Base-by-base conservation (phyloP, 2,329 filamentous ascomycete genomes). In the Paracoccidioides lutzii region DNA sequence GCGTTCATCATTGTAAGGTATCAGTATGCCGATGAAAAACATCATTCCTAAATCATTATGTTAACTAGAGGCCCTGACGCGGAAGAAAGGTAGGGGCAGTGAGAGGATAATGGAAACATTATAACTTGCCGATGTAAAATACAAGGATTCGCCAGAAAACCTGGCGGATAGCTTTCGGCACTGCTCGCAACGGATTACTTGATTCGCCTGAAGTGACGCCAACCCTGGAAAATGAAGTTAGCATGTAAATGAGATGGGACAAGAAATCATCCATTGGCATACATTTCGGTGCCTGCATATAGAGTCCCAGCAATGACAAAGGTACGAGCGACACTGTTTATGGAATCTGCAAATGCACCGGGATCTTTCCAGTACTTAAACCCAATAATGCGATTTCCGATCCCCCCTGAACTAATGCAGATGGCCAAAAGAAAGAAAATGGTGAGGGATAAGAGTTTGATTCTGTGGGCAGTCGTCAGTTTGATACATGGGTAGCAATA, bases 21-120 rank as follows among this genome's bases (percentile, higher is more conserved):
- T 87, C 0, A 85, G 85, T 2, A 91, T 75, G 7, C 86, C 84
- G 57, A 86, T 87, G 72, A 88, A 88, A 65, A 89, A 81, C 37
- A 84, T 85, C 7, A 79, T 80, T 40, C 84, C 84, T 69, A 41
- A 5, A 5, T 9, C 35, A n/a, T 52, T 56, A 55, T 32, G n/a
- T 55, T 5, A 33, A 42, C 46, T 38, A 28, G 12, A 49, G 12
- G 3, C n/a, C 12, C n/a, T 53, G 32, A 6, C 37, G 15, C 12
- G 28, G 38, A 54, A 9, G 15, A 10, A 12, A 7, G 22, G 22
- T 1, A 28, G 41, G 9, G 14, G 22, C 35, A 5, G 37, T 8
- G 33, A 2, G 7, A 15, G n/a, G 3, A 5, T 22, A 32, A 51
- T 12, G 9, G 30, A 30, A 22, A 32, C 30, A 35, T 22, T 22